These are phyloP conservation scores for Scutellaria baicalensis DNA, from an alignment of 257 asterid genomes.

Conservation along the genomic window DNA sequence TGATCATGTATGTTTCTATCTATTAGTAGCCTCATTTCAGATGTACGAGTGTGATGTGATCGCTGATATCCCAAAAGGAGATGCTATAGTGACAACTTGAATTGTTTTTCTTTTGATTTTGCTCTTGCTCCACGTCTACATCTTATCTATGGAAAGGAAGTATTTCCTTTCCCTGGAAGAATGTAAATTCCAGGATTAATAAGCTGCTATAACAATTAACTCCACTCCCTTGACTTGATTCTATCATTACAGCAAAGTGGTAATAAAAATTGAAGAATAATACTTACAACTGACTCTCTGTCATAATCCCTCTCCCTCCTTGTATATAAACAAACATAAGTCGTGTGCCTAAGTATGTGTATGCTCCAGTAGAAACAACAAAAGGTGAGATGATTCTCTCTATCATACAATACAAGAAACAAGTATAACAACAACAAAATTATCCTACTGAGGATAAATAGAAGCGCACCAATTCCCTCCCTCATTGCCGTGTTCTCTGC, in stretches of 20 bases:
- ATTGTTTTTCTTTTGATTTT: too few relatives aligned
- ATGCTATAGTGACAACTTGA: too few relatives aligned
- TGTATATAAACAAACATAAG: not conserved
- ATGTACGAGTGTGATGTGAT: too few relatives aligned
- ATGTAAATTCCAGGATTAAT: not conserved
- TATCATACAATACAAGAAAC: not conserved
- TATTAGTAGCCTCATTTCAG: too few relatives aligned
- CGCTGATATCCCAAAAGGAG: too few relatives aligned
- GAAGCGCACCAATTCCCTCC: not conserved
- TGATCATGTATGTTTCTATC: not conserved
- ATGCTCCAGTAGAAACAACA: not conserved
- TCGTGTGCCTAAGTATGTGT: not conserved
- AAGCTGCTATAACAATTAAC: not conserved
- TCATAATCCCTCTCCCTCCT: not conserved
- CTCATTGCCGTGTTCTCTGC: slow-evolving; percentile 57
- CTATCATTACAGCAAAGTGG: not conserved
- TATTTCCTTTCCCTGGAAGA: too few relatives aligned
- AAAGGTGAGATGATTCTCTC: not conserved
- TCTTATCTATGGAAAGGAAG: too few relatives aligned
- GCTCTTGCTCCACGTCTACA: too few relatives aligned
- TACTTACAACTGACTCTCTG: not conserved
- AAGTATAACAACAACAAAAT: not conserved
- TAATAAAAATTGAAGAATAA: not conserved
- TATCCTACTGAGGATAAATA: not conserved
- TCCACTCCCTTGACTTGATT: not conserved